These are phyloP conservation scores for Trametes meyenii DNA, from an alignment of 768 basidiomycete species.

Conservation along the genomic window DNA sequence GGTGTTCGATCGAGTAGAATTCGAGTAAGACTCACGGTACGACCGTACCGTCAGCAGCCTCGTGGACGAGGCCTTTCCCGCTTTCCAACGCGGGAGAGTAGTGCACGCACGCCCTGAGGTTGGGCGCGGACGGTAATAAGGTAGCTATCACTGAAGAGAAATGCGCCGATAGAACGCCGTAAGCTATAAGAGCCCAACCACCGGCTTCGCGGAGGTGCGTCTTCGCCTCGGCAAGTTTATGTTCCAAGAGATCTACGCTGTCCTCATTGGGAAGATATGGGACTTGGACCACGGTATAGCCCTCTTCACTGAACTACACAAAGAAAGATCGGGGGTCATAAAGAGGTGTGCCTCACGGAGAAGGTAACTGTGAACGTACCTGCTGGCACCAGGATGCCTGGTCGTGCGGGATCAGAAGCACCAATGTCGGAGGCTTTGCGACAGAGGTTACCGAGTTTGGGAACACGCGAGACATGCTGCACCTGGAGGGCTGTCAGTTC, in stretches of 20 bases:
- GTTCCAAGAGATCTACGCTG: constrained; percentile 21
- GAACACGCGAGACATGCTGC: constrained; percentile 24
- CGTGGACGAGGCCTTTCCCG: constrained; percentile 33
- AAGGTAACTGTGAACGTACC: constrained; percentile 25
- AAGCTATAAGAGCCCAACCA: constrained; percentile 24
- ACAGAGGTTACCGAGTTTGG: constrained; percentile 37
- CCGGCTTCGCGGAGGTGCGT: not conserved
- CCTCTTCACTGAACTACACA: constrained; percentile 42
- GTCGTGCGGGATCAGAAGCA: constrained; percentile 35
- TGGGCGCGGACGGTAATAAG: not conserved
- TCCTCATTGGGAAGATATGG: constrained; percentile 27
- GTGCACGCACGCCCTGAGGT: constrained; percentile 39
- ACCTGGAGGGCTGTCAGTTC: not conserved
- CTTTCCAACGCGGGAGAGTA: constrained; percentile 36
- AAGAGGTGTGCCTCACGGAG: not conserved
- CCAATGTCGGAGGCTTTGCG: constrained; percentile 33
- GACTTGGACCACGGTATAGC: constrained; percentile 41
- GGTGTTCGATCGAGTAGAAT: not conserved
- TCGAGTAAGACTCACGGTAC: constrained; percentile 32
- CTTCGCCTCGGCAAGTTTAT: constrained; percentile 24
- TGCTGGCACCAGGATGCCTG: constrained; percentile 42
- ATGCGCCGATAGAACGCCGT: constrained; percentile 9
- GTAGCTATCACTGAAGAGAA: not conserved
- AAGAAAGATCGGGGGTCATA: not conserved
- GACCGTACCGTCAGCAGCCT: constrained; percentile 26